Percentiles rank a stretch among this genome's conserved stretches.
Evolutionary conservation across 345 rosid species (phyloP).

Genomic region (Ceriops zippeliana): DNA sequence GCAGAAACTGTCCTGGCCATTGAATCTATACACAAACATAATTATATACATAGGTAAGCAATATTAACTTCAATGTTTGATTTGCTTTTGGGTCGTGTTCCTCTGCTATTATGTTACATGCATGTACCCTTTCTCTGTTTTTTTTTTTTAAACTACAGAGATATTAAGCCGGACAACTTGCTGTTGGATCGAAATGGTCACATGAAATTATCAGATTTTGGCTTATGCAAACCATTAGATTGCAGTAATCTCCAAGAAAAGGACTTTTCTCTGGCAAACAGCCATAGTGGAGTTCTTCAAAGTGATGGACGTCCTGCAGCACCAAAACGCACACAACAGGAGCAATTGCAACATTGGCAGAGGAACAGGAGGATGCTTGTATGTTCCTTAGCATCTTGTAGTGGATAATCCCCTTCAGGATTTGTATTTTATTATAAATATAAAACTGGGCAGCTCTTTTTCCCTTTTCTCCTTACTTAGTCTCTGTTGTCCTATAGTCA

Average conservation of each 20-base stretch:
- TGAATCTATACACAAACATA: slow-evolving; percentile 69
- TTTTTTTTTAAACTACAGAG: slow-evolving; percentile 34
- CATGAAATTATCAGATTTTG: slow-evolving; percentile 71
- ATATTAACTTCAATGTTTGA: background rate
- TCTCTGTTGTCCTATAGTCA: background rate
- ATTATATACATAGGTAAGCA: slow-evolving; percentile 56
- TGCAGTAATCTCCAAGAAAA: slow-evolving; percentile 51
- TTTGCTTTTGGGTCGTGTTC: background rate
- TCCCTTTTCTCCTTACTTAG: background rate
- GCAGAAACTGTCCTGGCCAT: slow-evolving; percentile 66
- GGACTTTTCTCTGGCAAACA: slow-evolving; percentile 33
- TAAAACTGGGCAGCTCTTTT: background rate
- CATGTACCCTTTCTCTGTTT: slow-evolving; percentile 10
- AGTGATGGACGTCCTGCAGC: slow-evolving; percentile 46
- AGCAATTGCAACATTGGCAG: slow-evolving; percentile 69
- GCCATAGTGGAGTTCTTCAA: slow-evolving; percentile 41
- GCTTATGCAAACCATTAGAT: slow-evolving; percentile 63
- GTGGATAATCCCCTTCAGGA: slow-evolving; percentile 1
- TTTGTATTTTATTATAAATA: background rate
- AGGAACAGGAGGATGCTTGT: slow-evolving; percentile 64
- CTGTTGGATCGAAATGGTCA: slow-evolving; percentile 58
- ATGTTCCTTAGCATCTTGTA: slow-evolving; percentile 23
- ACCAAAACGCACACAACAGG: slow-evolving; percentile 63
- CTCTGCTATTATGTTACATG: background rate
- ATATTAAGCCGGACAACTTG: slow-evolving; percentile 70